phyloP scores from a whole-genome alignment of 306 rosid species.

The Astragalus membranaceus region DNA sequence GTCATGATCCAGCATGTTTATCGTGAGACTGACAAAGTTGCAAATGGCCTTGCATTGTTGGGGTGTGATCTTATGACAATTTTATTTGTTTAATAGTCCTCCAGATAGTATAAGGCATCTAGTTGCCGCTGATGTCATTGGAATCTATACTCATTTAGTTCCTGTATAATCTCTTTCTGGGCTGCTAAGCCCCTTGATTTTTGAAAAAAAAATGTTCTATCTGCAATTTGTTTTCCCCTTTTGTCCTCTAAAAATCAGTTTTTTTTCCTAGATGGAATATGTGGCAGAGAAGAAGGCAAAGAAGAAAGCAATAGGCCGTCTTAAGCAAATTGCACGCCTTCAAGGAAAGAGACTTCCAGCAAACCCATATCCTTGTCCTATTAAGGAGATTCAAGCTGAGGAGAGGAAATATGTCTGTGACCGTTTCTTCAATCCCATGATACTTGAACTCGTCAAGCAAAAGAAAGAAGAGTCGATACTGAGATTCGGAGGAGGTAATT shows the following conservation, averaged over 20 bases:
- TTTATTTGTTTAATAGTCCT: too few species aligned
- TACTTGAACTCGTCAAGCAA: slow-evolving; percentile 42
- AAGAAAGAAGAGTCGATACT: slow-evolving; percentile 45
- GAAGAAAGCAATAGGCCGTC: slow-evolving; percentile 63
- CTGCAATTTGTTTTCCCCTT: background rate
- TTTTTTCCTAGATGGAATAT: slow-evolving; percentile 67
- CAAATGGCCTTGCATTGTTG: too few species aligned
- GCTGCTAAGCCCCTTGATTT: too few species aligned
- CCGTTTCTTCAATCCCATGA: slow-evolving; percentile 63
- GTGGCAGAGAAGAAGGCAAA: slow-evolving; percentile 53
- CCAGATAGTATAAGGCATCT: too few species aligned
- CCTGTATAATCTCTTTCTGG: too few species aligned
- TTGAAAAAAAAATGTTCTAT: too few species aligned
- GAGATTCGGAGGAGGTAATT: slow-evolving; percentile 25
- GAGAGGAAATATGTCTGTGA: slow-evolving; percentile 38
- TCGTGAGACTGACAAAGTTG: too few species aligned
- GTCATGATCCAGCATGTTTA: too few species aligned
- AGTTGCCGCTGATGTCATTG: too few species aligned
- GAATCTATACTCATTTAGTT: too few species aligned
- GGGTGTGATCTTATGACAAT: too few species aligned
- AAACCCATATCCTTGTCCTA: slow-evolving; percentile 74
- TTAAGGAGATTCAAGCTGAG: too few species aligned
- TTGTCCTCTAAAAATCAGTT: slow-evolving; percentile 3
- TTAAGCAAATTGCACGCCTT: slow-evolving; percentile 66
- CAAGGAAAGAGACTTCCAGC: slow-evolving; percentile 80